Percentiles rank a stretch among this genome's conserved stretches.
These are phyloP conservation scores for Cercospora brassicicola DNA, from an alignment of 2,329 filamentous ascomycete species.

Conservation along the genomic window DNA sequence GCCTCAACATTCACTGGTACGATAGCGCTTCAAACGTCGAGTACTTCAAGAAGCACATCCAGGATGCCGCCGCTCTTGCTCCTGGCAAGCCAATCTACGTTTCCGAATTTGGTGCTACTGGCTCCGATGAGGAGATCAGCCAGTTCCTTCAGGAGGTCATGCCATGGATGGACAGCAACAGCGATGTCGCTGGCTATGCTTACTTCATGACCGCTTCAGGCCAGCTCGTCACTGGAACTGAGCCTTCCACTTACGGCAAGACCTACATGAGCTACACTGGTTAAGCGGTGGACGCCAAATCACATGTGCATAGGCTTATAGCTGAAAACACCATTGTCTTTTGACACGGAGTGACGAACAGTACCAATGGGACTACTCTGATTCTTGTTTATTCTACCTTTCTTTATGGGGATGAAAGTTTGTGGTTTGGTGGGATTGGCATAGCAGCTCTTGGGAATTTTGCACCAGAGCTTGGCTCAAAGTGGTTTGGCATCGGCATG, in stretches of 20 bases:
- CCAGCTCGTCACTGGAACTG: slow-evolving; percentile 39
- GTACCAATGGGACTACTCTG: slow-evolving; percentile 8
- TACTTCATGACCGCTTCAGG: slow-evolving; percentile 41
- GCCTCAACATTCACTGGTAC: slow-evolving; percentile 67
- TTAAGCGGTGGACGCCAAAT: neutral
- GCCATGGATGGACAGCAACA: slow-evolving; percentile 46
- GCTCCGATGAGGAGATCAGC: slow-evolving; percentile 45
- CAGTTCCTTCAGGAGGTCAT: slow-evolving; percentile 55
- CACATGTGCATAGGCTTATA: neutral
- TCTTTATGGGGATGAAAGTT: neutral
- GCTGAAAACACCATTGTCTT: neutral
- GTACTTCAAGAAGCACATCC: slow-evolving; percentile 58
- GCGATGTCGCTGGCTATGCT: slow-evolving; percentile 40
- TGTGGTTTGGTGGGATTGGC: neutral
- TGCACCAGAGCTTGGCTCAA: neutral
- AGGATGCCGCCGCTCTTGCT: slow-evolving; percentile 42
- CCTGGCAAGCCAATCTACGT: slow-evolving; percentile 56
- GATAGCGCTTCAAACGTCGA: slow-evolving; percentile 49
- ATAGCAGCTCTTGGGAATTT: neutral
- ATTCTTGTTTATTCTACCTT: slow-evolving; percentile 21
- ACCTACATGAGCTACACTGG: slow-evolving; percentile 34
- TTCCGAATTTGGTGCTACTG: slow-evolving; percentile 63
- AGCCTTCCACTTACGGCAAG: slow-evolving; percentile 34
- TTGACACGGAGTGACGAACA: slow-evolving; percentile 5
- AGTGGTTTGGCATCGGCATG: neutral